Conservation (phyloP, 306 rosid genomes). For the Begonia peltatifolia region DNA sequence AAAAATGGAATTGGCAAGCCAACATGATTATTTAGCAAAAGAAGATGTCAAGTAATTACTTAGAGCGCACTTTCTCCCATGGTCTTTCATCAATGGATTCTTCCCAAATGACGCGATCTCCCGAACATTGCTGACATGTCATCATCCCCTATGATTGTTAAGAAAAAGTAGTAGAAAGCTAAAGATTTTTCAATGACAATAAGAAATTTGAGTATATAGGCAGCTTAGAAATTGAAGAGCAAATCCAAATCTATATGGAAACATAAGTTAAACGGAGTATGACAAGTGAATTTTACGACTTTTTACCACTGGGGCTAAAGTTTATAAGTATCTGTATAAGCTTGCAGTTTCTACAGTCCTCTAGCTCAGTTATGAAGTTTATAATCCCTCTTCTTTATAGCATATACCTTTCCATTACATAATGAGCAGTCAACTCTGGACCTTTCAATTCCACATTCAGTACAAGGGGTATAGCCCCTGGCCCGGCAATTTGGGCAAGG, state of each 20-base stretch:
- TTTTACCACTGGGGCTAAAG: no score
- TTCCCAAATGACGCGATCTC: slow-evolving; percentile 93
- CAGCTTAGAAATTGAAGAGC: no score
- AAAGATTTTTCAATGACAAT: not conserved
- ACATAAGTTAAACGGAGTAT: no score
- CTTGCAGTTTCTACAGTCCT: no score
- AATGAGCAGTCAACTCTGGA: slow-evolving; percentile 66
- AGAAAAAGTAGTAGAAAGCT: not conserved
- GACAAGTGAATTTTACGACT: no score
- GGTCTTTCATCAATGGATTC: slow-evolving; percentile 86
- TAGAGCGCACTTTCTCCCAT: slow-evolving; percentile 85
- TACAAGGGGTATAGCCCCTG: slow-evolving; percentile 82
- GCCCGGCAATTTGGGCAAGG: slow-evolving; percentile 98
- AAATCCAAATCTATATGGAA: no score
- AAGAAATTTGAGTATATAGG: no score
- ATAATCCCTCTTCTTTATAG: no score
- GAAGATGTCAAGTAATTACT: slow-evolving; percentile 25
- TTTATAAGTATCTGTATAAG: no score
- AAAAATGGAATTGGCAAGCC: not conserved
- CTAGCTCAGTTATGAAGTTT: no score
- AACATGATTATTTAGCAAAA: slow-evolving; percentile 1
- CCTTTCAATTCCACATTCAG: slow-evolving; percentile 84
- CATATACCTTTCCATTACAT: slow-evolving; percentile 67
- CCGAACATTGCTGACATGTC: slow-evolving; percentile 75
- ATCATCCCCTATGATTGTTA: slow-evolving; percentile 45